Conservation (phyloP, 2,329 filamentous ascomycete species). For the Emericellopsis cladophorae region DNA sequence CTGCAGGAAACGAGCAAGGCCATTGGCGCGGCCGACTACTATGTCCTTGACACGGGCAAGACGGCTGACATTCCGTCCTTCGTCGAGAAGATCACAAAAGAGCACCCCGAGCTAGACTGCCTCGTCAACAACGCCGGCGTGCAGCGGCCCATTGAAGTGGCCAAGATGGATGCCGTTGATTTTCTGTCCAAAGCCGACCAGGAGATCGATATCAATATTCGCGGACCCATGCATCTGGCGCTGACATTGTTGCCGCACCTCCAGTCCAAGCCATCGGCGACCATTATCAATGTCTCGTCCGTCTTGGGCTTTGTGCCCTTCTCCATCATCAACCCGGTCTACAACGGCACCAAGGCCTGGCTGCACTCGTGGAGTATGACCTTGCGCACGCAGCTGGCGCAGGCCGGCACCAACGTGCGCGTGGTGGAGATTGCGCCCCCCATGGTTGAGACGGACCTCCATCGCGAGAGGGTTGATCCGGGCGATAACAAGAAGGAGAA, state of each 20-base stretch:
- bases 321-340: slow-evolving; percentile 41
- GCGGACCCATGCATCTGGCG: slow-evolving; percentile 43
- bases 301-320: slow-evolving; percentile 39
- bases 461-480: slow-evolving; percentile 40
- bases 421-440: slow-evolving; percentile 45
- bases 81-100: slow-evolving; percentile 25
- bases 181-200: slow-evolving; percentile 38
- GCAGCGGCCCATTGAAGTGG: slow-evolving; percentile 36
- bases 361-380: slow-evolving; percentile 44
- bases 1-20: slow-evolving; percentile 27
- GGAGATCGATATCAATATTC: slow-evolving; percentile 45
- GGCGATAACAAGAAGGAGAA: slow-evolving; percentile 47
- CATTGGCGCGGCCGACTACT: slow-evolving; percentile 35
- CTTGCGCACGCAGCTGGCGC: slow-evolving; percentile 33
- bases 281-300: slow-evolving; percentile 42
- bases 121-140: slow-evolving; percentile 48
- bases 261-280: slow-evolving; percentile 21
- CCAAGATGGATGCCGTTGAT: slow-evolving; percentile 16
- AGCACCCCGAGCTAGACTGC: slow-evolving; percentile 39
- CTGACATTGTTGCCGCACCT: slow-evolving; percentile 36
- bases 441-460: slow-evolving; percentile 38
- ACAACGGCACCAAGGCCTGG: slow-evolving; percentile 48
- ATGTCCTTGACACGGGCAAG: slow-evolving; percentile 36
- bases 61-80: slow-evolving; percentile 28
- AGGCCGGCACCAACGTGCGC: slow-evolving; percentile 22